Percentiles rank a stretch among this genome's conserved stretches.
Conservation (phyloP, 1,139 yeast species). For the Kluyveromyces sp. region DNA sequence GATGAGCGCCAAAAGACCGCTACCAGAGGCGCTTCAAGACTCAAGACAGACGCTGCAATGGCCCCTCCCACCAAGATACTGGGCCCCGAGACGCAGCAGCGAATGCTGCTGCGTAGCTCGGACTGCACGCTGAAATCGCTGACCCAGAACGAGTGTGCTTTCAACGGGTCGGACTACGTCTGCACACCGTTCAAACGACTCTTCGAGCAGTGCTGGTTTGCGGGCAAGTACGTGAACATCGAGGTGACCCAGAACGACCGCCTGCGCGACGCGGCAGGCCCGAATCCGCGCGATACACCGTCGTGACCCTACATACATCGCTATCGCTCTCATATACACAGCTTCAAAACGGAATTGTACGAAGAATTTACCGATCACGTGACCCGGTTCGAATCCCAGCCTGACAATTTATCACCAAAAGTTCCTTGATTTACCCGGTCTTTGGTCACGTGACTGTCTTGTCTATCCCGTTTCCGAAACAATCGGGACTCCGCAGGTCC, state of each 20-base stretch:
- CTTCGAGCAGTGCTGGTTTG: slow-evolving; percentile 43
- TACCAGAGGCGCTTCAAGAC: no score
- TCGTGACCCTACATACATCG: no score
- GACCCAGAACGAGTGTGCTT: slow-evolving; percentile 29
- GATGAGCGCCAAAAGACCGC: neutral
- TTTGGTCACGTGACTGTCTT: no score
- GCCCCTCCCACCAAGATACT: slow-evolving; percentile 34
- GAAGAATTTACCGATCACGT: slow-evolving; percentile 20
- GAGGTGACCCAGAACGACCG: no score
- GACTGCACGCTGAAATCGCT: slow-evolving; percentile 27
- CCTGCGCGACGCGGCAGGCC: no score
- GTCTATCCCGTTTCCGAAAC: no score
- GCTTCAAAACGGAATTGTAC: no score
- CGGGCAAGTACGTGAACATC: slow-evolving; percentile 20
- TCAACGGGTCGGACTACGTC: slow-evolving; percentile 36
- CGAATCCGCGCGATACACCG: no score
- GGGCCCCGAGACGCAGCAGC: slow-evolving; percentile 19
- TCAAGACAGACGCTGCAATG: slow-evolving; percentile 24
- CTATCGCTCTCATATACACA: no score
- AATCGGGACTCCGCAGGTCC: neutral
- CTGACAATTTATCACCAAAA: neutral
- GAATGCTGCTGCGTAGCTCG: slow-evolving; percentile 11
- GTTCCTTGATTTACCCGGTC: neutral
- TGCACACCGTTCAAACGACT: slow-evolving; percentile 50
- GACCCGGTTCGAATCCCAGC: neutral